Percentiles rank a stretch among this genome's conserved stretches.
Evolutionary conservation across 2,329 filamentous ascomycete genomes (phyloP).

Genomic region (Basipetospora chlamydospora): DNA sequence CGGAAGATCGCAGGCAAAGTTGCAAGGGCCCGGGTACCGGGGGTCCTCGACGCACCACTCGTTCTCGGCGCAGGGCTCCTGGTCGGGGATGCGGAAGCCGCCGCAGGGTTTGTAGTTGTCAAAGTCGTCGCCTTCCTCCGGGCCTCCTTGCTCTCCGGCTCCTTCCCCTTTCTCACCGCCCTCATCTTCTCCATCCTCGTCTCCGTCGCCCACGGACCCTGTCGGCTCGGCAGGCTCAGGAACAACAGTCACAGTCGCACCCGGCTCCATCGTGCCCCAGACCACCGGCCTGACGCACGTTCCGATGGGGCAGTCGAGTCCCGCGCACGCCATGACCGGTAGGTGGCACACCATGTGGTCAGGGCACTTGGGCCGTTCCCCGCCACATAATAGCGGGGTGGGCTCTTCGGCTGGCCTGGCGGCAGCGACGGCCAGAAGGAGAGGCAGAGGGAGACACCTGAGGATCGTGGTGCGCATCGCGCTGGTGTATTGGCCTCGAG

Average conservation of each 20-base stretch:
- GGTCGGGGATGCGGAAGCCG: constrained; percentile 11
- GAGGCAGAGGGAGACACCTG: too few relatives aligned
- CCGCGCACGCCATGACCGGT: too few relatives aligned
- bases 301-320: too few relatives aligned
- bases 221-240: constrained; percentile 2
- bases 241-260: constrained; percentile 5
- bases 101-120: constrained; percentile 18
- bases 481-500: too few relatives aligned
- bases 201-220: constrained; percentile 6
- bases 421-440: too few relatives aligned
- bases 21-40: constrained; percentile 15
- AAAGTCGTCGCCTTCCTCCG: background rate
- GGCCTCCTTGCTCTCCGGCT: background rate
- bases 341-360: too few relatives aligned
- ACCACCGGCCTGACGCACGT: too few relatives aligned
- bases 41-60: constrained; percentile 19
- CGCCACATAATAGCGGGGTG: too few relatives aligned
- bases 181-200: background rate
- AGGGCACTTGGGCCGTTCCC: too few relatives aligned
- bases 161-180: background rate
- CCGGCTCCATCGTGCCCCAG: constrained; percentile 1
- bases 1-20: constrained; percentile 19
- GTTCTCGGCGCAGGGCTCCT: constrained; percentile 11
- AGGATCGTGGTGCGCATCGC: too few relatives aligned
- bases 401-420: too few relatives aligned